Conservation (phyloP, 306 rosid species). For the Ammopiptanthus mongolicus region DNA sequence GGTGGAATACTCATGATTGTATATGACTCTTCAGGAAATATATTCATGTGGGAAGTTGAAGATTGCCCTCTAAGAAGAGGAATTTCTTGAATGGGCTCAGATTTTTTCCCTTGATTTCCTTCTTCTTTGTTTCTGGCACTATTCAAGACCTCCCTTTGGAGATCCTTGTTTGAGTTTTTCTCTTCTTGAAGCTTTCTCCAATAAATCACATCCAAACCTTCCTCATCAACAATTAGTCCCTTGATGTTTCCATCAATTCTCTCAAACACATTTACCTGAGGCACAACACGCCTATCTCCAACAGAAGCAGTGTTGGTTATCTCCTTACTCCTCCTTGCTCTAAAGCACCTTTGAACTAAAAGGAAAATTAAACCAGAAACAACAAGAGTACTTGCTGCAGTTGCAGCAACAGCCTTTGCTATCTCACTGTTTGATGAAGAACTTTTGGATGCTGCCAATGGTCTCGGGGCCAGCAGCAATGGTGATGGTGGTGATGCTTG, state of each 20-base stretch:
- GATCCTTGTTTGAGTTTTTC: constrained; percentile 26
- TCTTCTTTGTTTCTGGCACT: not conserved
- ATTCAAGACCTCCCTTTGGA: constrained; percentile 28
- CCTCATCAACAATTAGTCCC: constrained; percentile 79
- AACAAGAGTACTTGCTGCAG: constrained; percentile 60
- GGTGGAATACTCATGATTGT: constrained; percentile 31
- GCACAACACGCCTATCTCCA: constrained; percentile 30
- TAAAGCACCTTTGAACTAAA: constrained; percentile 24
- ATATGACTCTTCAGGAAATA: constrained; percentile 29
- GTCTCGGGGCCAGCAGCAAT: not conserved
- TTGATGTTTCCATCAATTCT: constrained; percentile 48
- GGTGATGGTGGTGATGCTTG: constrained; percentile 4
- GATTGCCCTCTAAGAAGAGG: constrained; percentile 82
- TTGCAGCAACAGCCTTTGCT: constrained; percentile 52
- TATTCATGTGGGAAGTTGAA: constrained; percentile 55
- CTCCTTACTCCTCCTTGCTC: constrained; percentile 31
- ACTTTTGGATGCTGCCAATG: not conserved
- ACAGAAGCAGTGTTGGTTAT: not conserved
- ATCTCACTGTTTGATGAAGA: constrained; percentile 41
- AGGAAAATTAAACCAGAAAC: constrained; percentile 50
- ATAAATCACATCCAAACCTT: constrained; percentile 87
- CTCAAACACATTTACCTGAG: constrained; percentile 29
- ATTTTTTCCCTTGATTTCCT: constrained; percentile 18
- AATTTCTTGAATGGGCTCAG: constrained; percentile 41
- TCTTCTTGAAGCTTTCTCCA: constrained; percentile 68